Conservation (phyloP, 768 basidiomycete genomes). For the Kwoniella heveanensis region DNA sequence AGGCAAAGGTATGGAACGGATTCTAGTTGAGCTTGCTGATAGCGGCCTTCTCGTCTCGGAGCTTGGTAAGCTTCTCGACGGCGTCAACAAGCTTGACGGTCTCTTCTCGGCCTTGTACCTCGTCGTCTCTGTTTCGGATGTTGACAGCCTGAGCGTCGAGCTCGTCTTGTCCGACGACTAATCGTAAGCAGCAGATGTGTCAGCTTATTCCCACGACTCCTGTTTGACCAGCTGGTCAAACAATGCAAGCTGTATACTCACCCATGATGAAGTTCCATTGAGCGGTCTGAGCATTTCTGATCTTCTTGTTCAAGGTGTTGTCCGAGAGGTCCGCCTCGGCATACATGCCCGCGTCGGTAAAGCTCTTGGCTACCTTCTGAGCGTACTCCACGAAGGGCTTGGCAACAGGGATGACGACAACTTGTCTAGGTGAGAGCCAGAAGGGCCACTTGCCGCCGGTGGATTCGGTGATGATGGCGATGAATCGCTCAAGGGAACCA, state of each 20-base stretch:
- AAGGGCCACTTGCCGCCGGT: slow-evolving; percentile 99
- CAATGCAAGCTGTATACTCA: slow-evolving; percentile 56
- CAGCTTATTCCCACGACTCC: too few species aligned
- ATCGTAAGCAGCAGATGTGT: not conserved
- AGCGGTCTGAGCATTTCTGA: slow-evolving; percentile 92
- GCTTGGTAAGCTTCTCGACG: slow-evolving; percentile 66
- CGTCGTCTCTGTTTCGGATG: slow-evolving; percentile 93
- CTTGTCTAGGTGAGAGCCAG: slow-evolving; percentile 97
- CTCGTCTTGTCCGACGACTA: slow-evolving; percentile 95
- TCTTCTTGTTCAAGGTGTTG: slow-evolving; percentile 94
- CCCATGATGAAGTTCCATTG: slow-evolving; percentile 98
- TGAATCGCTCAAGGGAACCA: slow-evolving; percentile 91
- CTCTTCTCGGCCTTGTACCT: slow-evolving; percentile 68
- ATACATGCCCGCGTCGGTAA: slow-evolving; percentile 72
- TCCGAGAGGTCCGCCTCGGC: slow-evolving; percentile 90
- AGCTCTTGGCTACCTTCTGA: slow-evolving; percentile 69
- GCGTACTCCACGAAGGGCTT: slow-evolving; percentile 89
- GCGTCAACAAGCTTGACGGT: slow-evolving; percentile 71
- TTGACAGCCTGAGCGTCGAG: slow-evolving; percentile 84
- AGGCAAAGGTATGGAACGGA: too few species aligned
- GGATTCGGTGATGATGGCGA: slow-evolving; percentile 95
- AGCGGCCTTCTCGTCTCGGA: slow-evolving; percentile 67
- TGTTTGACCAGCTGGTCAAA: slow-evolving; percentile 1
- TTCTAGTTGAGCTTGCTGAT: slow-evolving; percentile 61
- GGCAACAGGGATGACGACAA: slow-evolving; percentile 90